Base-by-base conservation (phyloP, 2,329 filamentous ascomycete genomes). In the Calonectria naviculata region DNA sequence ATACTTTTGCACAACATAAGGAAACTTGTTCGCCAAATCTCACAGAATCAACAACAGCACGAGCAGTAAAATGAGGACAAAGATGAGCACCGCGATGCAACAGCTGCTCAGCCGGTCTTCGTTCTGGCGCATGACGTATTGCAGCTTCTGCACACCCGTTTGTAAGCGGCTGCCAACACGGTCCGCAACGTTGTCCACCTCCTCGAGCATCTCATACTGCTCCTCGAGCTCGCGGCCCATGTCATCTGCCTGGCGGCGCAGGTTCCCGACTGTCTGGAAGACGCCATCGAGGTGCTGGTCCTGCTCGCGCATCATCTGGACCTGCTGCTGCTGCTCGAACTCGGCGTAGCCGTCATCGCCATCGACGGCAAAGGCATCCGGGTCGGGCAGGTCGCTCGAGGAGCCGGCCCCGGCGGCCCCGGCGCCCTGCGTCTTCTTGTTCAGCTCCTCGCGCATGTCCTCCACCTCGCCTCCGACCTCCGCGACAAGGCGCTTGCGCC, bases 211-310 rank as follows among this genome's bases (percentile, higher is more conserved):
- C 82, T 95, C 94, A 26, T 89, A 89, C 87, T 99, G 97, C 85
- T 99, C 97, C 84, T 98, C 97, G 54, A 99, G 87, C 86, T 99
- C 97, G 68, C 96, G 88, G 1, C 97, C 96, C 96, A 99, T 99
- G 77, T 95, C 94, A 83, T 97, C 93, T 2, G 97, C 97, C 87
- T 98, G 97, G 80, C 93, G 89, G 67, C 96, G 88, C 80, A 99
- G 84, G 81, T 95, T 98, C 3, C 95, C 96, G 28, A 99, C 97
- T 1, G 96, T 98, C 75, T 92, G 91, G 81, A 97, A 98, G 56
- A 99, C 96, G 19, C 94, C 94, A 81, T 98, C 96, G 2, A 99
- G 88, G 78, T 97, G 93, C 84, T 95, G 89, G 81, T 99, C 97
- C 86, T 99, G 97, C 83, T 98, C 95, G 75, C 93, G 91, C 93